phyloP scores from a whole-genome alignment of 805 yeast genomes.

The Candida corydali region DNA sequence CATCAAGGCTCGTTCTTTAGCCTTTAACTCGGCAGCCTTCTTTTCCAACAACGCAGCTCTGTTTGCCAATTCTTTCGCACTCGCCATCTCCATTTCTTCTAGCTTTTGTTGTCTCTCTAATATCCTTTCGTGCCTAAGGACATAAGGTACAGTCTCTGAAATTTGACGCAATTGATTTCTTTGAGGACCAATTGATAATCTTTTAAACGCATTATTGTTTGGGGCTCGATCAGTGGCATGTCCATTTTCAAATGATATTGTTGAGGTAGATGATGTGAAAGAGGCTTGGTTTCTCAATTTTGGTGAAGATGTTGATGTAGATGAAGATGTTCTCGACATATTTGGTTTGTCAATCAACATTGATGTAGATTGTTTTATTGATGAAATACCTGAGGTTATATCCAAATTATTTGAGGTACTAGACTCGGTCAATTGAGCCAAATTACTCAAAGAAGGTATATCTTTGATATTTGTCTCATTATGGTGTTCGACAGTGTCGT shows the following conservation, averaged over 20 bases:
- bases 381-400: slow-evolving; percentile 17
- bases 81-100: slow-evolving; percentile 74
- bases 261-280: slow-evolving; percentile 27
- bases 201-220: slow-evolving; percentile 32
- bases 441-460: slow-evolving; percentile 57
- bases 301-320: slow-evolving; percentile 19
- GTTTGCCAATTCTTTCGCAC: slow-evolving; percentile 67
- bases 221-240: slow-evolving; percentile 7
- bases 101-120: slow-evolving; percentile 72
- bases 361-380: slow-evolving; percentile 23
- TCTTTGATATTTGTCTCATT: background rate
- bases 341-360: slow-evolving; percentile 30
- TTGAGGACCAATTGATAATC: slow-evolving; percentile 43
- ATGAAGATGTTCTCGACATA: no score
- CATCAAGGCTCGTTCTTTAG: slow-evolving; percentile 54
- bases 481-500: slow-evolving; percentile 22
- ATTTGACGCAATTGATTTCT: slow-evolving; percentile 69
- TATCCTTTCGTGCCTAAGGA: slow-evolving; percentile 70
- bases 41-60: slow-evolving; percentile 75
- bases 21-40: slow-evolving; percentile 68
- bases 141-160: slow-evolving; percentile 83
- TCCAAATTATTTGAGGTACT: slow-evolving; percentile 18
- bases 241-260: slow-evolving; percentile 20
- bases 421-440: slow-evolving; percentile 48
- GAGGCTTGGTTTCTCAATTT: slow-evolving; percentile 24